Evolutionary conservation across 176 grass and related monocot genomes (phyloP).

Genomic region (Carex littledalei): DNA sequence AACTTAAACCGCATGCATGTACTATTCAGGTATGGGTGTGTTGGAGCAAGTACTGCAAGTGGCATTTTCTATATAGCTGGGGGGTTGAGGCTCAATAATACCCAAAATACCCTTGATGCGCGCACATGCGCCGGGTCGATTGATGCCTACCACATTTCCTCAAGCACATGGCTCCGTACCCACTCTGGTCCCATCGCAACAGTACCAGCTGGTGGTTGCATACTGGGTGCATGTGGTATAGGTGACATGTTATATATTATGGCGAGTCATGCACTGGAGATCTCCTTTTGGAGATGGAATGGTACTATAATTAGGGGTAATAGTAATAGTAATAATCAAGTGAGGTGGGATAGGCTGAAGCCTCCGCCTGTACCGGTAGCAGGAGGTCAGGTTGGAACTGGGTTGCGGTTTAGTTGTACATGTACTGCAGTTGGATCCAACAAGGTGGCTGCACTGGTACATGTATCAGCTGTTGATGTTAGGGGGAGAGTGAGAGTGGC

Average conservation of each 20-base stretch:
- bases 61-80: slow-evolving; percentile 85
- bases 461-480: slow-evolving; percentile 27
- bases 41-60: slow-evolving; percentile 32
- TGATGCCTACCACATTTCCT: slow-evolving; percentile 60
- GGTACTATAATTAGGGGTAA: background rate
- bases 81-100: slow-evolving; percentile 37
- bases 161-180: slow-evolving; percentile 46
- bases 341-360: slow-evolving; percentile 54
- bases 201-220: slow-evolving; percentile 69
- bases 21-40: slow-evolving; percentile 58
- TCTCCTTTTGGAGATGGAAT: slow-evolving; percentile 77
- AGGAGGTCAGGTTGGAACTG: slow-evolving; percentile 37
- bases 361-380: slow-evolving; percentile 41
- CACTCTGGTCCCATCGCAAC: slow-evolving; percentile 15
- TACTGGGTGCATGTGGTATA: slow-evolving; percentile 63
- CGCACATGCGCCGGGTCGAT: slow-evolving; percentile 68
- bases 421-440: slow-evolving; percentile 49
- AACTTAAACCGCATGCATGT: background rate
- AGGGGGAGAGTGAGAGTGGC: slow-evolving; percentile 17
- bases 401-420: slow-evolving; percentile 56
- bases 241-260: slow-evolving; percentile 59
- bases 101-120: slow-evolving; percentile 31
- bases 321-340: background rate
- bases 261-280: slow-evolving; percentile 71
- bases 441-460: slow-evolving; percentile 52